A percentile compares a stretch with the other conserved stretches of the same genome.
Evolutionary conservation across 2,329 filamentous ascomycete species (phyloP).

Genomic region (Daldinia sp.): DNA sequence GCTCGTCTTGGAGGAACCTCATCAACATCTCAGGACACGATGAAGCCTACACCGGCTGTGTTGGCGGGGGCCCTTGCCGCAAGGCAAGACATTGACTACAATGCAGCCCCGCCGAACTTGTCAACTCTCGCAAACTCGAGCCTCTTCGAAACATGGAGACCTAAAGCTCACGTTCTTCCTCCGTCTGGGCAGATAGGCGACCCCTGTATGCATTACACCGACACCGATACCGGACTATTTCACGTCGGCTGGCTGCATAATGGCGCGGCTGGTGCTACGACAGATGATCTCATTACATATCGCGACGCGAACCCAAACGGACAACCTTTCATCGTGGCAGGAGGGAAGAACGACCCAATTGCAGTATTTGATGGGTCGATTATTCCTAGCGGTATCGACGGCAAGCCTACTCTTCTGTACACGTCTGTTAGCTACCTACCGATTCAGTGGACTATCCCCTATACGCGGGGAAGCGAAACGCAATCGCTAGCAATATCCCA

Average conservation of each 20-base stretch:
- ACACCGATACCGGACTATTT: slow-evolving; percentile 53
- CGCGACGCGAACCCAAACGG: slow-evolving; percentile 51
- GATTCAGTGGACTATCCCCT: slow-evolving; percentile 56
- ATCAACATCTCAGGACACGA: slow-evolving; percentile 13
- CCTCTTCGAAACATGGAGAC: slow-evolving; percentile 47
- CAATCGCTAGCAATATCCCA: slow-evolving; percentile 53
- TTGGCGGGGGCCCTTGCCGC: slow-evolving; percentile 21
- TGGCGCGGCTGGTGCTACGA: slow-evolving; percentile 50
- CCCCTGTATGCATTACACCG: slow-evolving; percentile 56
- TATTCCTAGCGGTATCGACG: slow-evolving; percentile 54
- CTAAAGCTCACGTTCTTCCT: slow-evolving; percentile 52
- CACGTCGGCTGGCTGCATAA: slow-evolving; percentile 54
- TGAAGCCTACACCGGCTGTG: slow-evolving; percentile 34
- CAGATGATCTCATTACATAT: slow-evolving; percentile 52
- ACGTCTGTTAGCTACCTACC: slow-evolving; percentile 55
- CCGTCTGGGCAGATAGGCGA: slow-evolving; percentile 53
- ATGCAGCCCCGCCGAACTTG: slow-evolving; percentile 50
- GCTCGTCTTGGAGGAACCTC: not conserved
- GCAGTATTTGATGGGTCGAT: slow-evolving; percentile 57
- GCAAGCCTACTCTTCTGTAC: slow-evolving; percentile 54
- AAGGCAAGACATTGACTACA: slow-evolving; percentile 46
- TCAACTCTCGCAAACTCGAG: slow-evolving; percentile 50
- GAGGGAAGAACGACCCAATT: slow-evolving; percentile 49
- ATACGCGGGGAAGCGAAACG: slow-evolving; percentile 56
- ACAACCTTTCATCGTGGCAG: slow-evolving; percentile 45